Conservation (phyloP, 164 flowering plant species). For the Stephania japonica region DNA sequence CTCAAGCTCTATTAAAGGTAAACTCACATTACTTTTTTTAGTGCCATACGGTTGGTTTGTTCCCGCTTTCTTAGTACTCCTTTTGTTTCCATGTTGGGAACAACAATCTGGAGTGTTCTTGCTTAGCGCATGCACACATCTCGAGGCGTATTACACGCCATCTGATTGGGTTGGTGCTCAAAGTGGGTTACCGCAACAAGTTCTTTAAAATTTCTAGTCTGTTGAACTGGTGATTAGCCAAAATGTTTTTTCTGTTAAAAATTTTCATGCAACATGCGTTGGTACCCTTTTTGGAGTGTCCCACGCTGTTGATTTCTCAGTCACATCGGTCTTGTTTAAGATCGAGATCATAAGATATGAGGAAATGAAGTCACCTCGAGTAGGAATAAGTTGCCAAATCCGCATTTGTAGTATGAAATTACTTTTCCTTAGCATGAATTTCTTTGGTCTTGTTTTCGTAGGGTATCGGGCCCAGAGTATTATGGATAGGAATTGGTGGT, state of each 20-base stretch:
- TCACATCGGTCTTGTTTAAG: background rate
- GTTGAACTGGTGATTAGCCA: background rate
- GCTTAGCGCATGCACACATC: background rate
- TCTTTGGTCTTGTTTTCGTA: constrained; percentile 15
- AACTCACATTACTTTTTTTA: constrained; percentile 2
- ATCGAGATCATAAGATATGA: background rate
- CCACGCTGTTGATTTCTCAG: too few relatives aligned
- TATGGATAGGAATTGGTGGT: constrained; percentile 94
- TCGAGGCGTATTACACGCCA: too few relatives aligned
- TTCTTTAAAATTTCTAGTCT: too few relatives aligned
- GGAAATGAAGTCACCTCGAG: background rate
- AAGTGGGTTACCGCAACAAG: too few relatives aligned
- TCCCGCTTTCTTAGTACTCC: background rate
- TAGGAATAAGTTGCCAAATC: background rate
- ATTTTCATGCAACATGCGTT: background rate
- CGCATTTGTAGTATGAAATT: background rate
- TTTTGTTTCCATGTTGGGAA: background rate
- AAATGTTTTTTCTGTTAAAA: background rate
- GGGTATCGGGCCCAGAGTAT: constrained; percentile 85
- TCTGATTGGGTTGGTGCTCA: too few relatives aligned
- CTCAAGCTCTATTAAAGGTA: constrained; percentile 77
- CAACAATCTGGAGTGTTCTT: background rate
- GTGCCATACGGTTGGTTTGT: background rate
- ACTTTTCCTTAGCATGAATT: background rate
- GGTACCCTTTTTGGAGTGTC: too few relatives aligned